Percentiles rank a stretch among this genome's conserved stretches.
Conservation (phyloP, 2,329 filamentous ascomycete species). For the Aspergillus caelatus region DNA sequence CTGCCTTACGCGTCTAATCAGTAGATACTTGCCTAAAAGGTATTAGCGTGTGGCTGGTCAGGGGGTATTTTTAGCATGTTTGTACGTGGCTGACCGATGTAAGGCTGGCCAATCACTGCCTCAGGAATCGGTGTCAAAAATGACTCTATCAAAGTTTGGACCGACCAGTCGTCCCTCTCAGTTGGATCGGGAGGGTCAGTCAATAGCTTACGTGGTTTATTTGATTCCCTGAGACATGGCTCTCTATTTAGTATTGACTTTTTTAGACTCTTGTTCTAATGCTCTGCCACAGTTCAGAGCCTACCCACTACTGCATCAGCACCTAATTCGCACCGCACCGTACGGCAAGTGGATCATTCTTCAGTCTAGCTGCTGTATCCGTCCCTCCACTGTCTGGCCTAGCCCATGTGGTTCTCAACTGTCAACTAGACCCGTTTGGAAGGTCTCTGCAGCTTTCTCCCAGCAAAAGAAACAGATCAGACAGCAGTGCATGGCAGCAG, state of each 20-base stretch:
- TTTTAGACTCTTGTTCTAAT: slow-evolving; percentile 10
- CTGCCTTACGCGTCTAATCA: slow-evolving; percentile 22
- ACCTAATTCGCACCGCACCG: slow-evolving; percentile 33
- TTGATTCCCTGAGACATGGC: neutral
- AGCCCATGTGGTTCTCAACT: slow-evolving; percentile 26
- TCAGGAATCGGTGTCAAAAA: neutral
- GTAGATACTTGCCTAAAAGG: slow-evolving; percentile 20
- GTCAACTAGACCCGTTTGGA: slow-evolving; percentile 42
- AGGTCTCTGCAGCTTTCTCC: slow-evolving; percentile 38
- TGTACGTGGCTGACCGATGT: slow-evolving; percentile 11
- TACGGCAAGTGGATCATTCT: slow-evolving; percentile 36
- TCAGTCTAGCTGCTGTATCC: slow-evolving; percentile 30
- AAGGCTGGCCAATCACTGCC: slow-evolving; percentile 3
- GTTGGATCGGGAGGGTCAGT: neutral
- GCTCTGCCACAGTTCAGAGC: slow-evolving; percentile 24
- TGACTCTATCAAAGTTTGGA: neutral
- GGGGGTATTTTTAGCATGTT: slow-evolving; percentile 25
- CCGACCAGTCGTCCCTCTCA: neutral
- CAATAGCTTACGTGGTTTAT: neutral
- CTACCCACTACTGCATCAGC: slow-evolving; percentile 32
- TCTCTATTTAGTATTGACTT: neutral
- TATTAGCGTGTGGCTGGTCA: slow-evolving; percentile 22
- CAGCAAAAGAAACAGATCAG: slow-evolving; percentile 37
- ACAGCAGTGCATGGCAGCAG: slow-evolving; percentile 29
- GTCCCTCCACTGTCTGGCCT: slow-evolving; percentile 35